Evolutionary conservation across 2,329 filamentous ascomycete species (phyloP).

Genomic region (Rhinocladiella mackenziei): DNA sequence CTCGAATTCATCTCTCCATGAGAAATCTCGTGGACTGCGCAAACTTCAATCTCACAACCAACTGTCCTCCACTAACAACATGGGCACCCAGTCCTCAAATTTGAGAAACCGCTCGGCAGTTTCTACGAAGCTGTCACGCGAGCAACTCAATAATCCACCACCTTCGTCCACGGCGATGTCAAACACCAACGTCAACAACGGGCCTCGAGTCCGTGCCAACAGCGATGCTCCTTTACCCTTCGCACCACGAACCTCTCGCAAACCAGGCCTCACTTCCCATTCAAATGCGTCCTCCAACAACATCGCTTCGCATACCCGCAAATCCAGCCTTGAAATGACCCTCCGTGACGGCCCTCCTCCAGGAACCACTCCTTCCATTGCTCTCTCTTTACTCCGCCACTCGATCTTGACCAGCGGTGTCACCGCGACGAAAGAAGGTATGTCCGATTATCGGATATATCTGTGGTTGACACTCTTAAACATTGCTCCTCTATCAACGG

Average conservation of each 20-base stretch:
- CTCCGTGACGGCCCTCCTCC: conserved; percentile 75
- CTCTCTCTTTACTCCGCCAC: conserved; percentile 46
- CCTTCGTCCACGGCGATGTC: conserved; percentile 48
- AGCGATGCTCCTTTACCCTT: conserved; percentile 59
- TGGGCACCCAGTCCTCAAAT: conserved; percentile 36
- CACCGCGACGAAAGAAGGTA: conserved; percentile 51
- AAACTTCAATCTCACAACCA: conserved; percentile 71
- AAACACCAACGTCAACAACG: conserved; percentile 30
- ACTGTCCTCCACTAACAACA: conserved; percentile 50
- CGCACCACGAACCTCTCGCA: conserved; percentile 32
- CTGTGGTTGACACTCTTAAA: conserved; percentile 93
- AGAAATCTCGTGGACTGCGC: conserved; percentile 64
- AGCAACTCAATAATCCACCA: conserved; percentile 42
- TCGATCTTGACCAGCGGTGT: conserved; percentile 49
- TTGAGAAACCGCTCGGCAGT: conserved; percentile 15
- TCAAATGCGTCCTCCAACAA: conserved; percentile 40
- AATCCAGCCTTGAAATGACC: conserved; percentile 64
- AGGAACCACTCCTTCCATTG: conserved; percentile 52
- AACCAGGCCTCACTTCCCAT: conserved; percentile 27
- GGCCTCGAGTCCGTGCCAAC: conserved; percentile 57
- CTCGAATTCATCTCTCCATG: conserved; percentile 54
- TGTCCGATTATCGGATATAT: conserved; percentile 90
- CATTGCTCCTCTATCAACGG: conserved; percentile 76
- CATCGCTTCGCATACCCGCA: conserved; percentile 42
- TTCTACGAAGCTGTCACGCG: conserved; percentile 20